These are phyloP conservation scores for Diutina scorzettiae DNA, from an alignment of 1,139 yeast genomes.

Conservation along the genomic window DNA sequence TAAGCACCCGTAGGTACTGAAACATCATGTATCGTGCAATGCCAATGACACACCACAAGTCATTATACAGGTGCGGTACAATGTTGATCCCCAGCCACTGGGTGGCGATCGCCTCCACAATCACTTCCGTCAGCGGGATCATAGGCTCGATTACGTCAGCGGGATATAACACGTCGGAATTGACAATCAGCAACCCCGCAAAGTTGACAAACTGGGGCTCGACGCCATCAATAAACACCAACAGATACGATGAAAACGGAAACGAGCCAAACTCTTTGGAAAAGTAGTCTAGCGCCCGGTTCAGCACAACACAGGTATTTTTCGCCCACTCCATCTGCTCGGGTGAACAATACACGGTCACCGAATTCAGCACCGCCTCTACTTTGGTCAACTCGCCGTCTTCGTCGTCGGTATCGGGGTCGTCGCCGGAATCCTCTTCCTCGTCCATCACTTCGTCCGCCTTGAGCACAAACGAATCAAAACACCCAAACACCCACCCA, in stretches of 20 bases:
- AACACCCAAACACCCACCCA: conserved; percentile 95
- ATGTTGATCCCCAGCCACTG: conserved; percentile 96
- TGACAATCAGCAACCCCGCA: conserved; percentile 68
- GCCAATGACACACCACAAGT: conserved; percentile 88
- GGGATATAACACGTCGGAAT: conserved; percentile 59
- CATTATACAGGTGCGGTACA: conserved; percentile 68
- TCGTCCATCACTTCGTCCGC: conserved; percentile 27
- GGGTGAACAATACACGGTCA: conserved; percentile 46
- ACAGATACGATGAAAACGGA: conserved; percentile 74
- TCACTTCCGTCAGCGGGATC: conserved; percentile 51
- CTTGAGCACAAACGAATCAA: conserved; percentile 28
- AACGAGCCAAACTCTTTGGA: conserved; percentile 87
- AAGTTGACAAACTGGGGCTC: conserved; percentile 42
- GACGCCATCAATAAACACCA: conserved; percentile 58
- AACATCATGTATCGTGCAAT: conserved; percentile 76
- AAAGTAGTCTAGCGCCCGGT: conserved; percentile 70
- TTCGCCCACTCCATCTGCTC: conserved; percentile 46
- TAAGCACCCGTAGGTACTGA: conserved; percentile 52
- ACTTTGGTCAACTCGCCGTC: conserved; percentile 24
- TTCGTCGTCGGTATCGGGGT: conserved; percentile 16
- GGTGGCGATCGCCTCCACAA: conserved; percentile 62
- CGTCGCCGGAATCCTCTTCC: conserved; percentile 10
- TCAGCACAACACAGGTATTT: conserved; percentile 67
- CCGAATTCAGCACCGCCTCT: conserved; percentile 29
- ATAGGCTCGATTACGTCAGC: conserved; percentile 73